phyloP scores from a whole-genome alignment of 1,284 basidiomycete genomes.

The Sporisorium scitamineum region DNA sequence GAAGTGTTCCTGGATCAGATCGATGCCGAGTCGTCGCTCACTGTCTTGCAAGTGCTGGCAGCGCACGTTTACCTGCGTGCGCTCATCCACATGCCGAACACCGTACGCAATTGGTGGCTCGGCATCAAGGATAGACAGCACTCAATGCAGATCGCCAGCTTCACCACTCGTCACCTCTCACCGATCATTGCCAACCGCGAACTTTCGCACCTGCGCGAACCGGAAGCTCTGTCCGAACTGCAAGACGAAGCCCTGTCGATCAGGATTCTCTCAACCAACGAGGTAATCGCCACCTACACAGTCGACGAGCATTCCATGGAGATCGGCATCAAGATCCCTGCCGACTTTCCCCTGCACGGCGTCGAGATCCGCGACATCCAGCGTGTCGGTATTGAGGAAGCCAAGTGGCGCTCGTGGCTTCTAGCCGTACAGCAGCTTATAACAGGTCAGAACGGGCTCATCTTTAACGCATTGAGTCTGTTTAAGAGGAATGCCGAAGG shows the following conservation, averaged over 20 bases:
- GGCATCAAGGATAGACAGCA: constrained; percentile 90
- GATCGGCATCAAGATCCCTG: constrained; percentile 85
- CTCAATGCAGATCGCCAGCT: constrained; percentile 79
- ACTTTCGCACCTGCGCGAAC: constrained; percentile 80
- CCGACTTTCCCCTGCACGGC: constrained; percentile 88
- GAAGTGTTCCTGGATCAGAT: constrained; percentile 80
- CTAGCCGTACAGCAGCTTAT: constrained; percentile 92
- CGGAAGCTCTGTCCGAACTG: constrained; percentile 76
- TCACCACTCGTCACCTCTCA: constrained; percentile 89
- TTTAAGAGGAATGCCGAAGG: constrained; percentile 93
- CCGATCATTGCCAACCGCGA: constrained; percentile 88
- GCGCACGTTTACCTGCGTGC: constrained; percentile 80
- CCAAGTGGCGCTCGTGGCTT: constrained; percentile 92
- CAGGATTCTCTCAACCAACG: constrained; percentile 75
- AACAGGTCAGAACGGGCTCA: constrained; percentile 84
- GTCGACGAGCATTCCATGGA: constrained; percentile 96
- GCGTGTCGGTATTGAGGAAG: constrained; percentile 83
- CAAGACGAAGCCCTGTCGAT: constrained; percentile 84
- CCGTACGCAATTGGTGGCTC: constrained; percentile 80
- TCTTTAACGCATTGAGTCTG: constrained; percentile 88
- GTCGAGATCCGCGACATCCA: constrained; percentile 89
- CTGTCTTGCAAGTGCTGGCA: constrained; percentile 78
- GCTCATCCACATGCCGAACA: constrained; percentile 61
- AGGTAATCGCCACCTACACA: constrained; percentile 75
- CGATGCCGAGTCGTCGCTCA: constrained; percentile 47